Conservation (phyloP, 2,329 filamentous ascomycete species). For the Colletotrichum spinosum region DNA sequence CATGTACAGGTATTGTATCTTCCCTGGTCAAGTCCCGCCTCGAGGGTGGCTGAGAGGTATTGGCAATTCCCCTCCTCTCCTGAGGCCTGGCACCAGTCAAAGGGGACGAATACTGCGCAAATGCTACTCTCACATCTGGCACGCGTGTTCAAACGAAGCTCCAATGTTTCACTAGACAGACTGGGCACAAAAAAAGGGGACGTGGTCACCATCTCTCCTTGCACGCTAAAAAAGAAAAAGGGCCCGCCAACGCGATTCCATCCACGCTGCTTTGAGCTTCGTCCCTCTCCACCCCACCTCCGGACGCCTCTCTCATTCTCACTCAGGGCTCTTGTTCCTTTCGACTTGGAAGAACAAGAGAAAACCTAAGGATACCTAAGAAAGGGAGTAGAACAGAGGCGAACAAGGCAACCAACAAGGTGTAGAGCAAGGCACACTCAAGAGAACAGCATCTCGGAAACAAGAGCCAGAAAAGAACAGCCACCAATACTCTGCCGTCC, state of each 20-base stretch:
- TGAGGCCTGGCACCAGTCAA: constrained; percentile 1
- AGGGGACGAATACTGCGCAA: constrained; percentile 31
- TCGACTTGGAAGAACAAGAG: constrained; percentile 10
- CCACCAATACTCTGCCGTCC: background rate
- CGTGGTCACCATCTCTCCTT: constrained; percentile 19
- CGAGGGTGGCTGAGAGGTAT: background rate
- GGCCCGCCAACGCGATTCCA: constrained; percentile 33
- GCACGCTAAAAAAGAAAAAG: constrained; percentile 36
- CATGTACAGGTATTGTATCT: constrained; percentile 10
- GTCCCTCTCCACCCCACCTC: constrained; percentile 35
- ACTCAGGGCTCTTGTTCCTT: constrained; percentile 9
- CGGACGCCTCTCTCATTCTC: constrained; percentile 6
- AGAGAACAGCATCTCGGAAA: background rate
- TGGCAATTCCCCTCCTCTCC: constrained; percentile 18
- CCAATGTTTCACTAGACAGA: constrained; percentile 36
- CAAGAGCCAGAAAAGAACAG: background rate
- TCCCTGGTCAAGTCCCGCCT: constrained; percentile 28
- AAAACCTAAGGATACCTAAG: background rate
- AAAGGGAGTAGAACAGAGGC: too few species aligned
- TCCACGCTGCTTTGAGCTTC: constrained; percentile 33
- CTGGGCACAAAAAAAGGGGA: constrained; percentile 34
- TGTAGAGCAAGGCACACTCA: background rate
- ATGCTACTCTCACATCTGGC: constrained; percentile 31
- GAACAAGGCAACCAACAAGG: too few species aligned
- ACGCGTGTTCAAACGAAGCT: constrained; percentile 12